Conservation (phyloP, 164 flowering plant genomes). For the Magnolia sinica region DNA sequence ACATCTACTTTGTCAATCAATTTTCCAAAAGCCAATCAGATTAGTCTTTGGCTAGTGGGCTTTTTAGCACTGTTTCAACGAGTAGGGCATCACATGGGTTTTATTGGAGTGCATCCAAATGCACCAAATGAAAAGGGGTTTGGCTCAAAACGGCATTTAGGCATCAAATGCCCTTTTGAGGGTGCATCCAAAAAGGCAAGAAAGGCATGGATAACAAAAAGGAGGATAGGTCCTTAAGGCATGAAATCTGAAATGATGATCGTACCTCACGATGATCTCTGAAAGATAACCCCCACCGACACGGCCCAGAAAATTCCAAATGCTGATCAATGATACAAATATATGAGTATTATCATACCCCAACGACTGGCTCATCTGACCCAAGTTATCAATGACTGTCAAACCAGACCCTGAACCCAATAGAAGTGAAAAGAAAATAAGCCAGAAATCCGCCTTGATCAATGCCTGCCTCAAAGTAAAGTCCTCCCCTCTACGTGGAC, state of each 20-base stretch:
- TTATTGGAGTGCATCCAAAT: neutral
- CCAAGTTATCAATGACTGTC: slow-evolving; percentile 97
- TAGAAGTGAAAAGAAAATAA: slow-evolving; percentile 71
- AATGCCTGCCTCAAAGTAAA: slow-evolving; percentile 86
- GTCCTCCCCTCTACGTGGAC: slow-evolving; percentile 96
- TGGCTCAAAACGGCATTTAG: too few species aligned
- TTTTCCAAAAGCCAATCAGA: too few species aligned
- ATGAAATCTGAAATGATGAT: neutral
- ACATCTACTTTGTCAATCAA: too few species aligned
- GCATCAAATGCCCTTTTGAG: neutral
- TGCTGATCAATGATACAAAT: slow-evolving; percentile 96
- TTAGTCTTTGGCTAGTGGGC: too few species aligned
- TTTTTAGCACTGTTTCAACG: too few species aligned
- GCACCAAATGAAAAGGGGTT: neutral
- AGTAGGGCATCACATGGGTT: too few species aligned
- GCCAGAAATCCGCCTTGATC: slow-evolving; percentile 97
- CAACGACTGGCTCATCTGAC: slow-evolving; percentile 92
- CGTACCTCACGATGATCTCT: slow-evolving; percentile 75
- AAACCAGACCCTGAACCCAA: slow-evolving; percentile 96
- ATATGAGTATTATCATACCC: slow-evolving; percentile 85
- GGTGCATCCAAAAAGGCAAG: neutral
- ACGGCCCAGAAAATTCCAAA: slow-evolving; percentile 99
- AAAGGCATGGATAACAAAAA: neutral
- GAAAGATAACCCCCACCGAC: slow-evolving; percentile 96
- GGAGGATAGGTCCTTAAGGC: neutral